Evolutionary conservation across 2,329 filamentous ascomycete genomes (phyloP), one percentile per base, ranked within the genome.

Genomic region (Massarina eburnea): DNA sequence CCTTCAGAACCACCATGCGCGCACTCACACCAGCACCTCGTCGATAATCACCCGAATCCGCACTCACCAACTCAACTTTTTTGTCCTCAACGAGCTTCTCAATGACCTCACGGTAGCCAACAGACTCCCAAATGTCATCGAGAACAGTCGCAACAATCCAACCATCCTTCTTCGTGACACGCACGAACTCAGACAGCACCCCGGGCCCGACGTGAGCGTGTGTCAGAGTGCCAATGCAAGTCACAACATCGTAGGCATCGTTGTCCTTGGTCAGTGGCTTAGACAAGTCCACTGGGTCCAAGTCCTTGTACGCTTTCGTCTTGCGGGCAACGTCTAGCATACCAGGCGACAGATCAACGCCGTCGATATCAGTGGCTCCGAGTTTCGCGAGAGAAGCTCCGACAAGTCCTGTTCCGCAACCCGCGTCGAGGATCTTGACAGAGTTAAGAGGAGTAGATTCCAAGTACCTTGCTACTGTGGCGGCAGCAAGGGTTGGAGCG

Each of bases 391-490:
- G 72, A 17, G 72, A 72, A 17, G 70, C 61, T 7, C 76, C 78
- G n/a, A 78, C 76, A 8, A 80, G 72, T 2, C 78, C 78, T 1
- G 77, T 80, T 8, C 78, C 78, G 51, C 77, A 80, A n/a, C 78
- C 78, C 15, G 77, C 77, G 46, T 80, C 78, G 0, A 80, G 71
- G 48, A 80, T 73, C 15, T 39, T 41, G 4, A 48, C 24, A 8
- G 38, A 17, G 46, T 40, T 33, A 5, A 44, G 20, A 12, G 40
- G 40, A 4, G 37, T 39, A 32, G 44, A 43, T 12, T 15, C 14
- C 19, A 42, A 26, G 33, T 49, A 36, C 17, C 47, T 44, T 30
- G 41, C 39, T 22, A 49, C 37, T 14, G 46, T 45, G n/a, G 39
- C 41, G n/a, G 49, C 72, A 12, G 62, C 61, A 15, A 72, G 58